phyloP scores from a whole-genome alignment of 257 asterid genomes.

The Ligustrum vulgare region DNA sequence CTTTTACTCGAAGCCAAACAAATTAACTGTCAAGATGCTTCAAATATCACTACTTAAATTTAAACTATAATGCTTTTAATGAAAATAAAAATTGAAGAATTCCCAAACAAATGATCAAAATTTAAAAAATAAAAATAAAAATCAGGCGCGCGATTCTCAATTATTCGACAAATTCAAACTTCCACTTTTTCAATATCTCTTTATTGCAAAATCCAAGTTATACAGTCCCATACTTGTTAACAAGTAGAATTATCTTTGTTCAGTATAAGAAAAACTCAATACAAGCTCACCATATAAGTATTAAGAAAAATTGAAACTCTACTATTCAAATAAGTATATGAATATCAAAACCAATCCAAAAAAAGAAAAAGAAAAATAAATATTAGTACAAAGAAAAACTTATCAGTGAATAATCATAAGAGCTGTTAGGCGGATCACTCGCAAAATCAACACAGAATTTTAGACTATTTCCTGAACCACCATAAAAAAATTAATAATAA shows the following conservation, averaged over 20 bases:
- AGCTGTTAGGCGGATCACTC: constrained; percentile 17
- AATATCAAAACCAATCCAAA: neutral
- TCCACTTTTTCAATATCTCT: neutral
- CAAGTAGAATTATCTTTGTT: neutral
- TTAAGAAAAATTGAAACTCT: neutral
- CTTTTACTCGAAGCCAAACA: neutral
- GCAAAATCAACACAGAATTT: constrained; percentile 15
- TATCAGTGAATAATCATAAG: neutral
- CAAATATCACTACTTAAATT: too few species aligned
- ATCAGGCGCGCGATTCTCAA: neutral
- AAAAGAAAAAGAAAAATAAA: neutral
- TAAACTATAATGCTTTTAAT: too few species aligned
- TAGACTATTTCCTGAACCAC: neutral
- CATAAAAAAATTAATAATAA: too few species aligned
- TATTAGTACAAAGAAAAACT: neutral
- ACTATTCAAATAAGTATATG: neutral
- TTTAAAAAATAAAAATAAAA: neutral
- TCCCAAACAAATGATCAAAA: neutral
- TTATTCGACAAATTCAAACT: neutral
- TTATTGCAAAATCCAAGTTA: neutral
- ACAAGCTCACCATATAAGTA: neutral
- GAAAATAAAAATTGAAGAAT: neutral
- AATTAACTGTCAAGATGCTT: too few species aligned
- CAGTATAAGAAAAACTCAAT: neutral
- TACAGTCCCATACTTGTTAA: neutral